Base-by-base conservation (phyloP, 768 basidiomycete species). In the Lactarius hengduanensis region DNA sequence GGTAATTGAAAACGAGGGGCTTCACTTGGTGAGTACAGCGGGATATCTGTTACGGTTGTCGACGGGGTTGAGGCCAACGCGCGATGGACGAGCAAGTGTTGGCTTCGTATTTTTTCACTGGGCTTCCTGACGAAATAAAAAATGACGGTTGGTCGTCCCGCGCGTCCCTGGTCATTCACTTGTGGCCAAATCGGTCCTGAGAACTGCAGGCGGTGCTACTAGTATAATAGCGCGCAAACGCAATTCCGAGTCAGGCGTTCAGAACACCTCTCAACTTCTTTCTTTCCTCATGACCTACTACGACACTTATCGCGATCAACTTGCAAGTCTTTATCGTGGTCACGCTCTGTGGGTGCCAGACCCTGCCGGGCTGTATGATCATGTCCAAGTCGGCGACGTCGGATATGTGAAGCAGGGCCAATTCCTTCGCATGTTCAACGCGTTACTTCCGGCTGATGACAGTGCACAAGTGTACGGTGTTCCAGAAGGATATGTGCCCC, bases 21-120 rank as follows among this genome's bases (percentile, higher is more conserved):
- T 50, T 22, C 26, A 50, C 47, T 50, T 50, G 47, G 47, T 82
- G 82, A 36, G 34, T 38, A n/a, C n/a, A n/a, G n/a, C n/a, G n/a
- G n/a, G n/a, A n/a, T n/a, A n/a, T n/a, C n/a, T n/a, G n/a, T n/a
- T n/a, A n/a, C n/a, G n/a, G n/a, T n/a, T n/a, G n/a, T n/a, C n/a
- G n/a, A n/a, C n/a, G n/a, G n/a, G n/a, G n/a, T n/a, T n/a, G n/a
- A n/a, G 9, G 47, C 47, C 22, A 50, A 26, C 22, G 13, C 9
- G 20, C n/a, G n/a, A 18, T 45, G 43, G 43, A n/a, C 5, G 45
- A 22, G 22, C 10, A 36, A 36, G 34, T 1, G 34, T 36, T 36
- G 34, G 34, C 34, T 36, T 36, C 10, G 34, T 36, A 36, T 36
- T 36, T 36, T 34, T n/a, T n/a, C n/a, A n/a, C n/a, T n/a, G n/a